phyloP scores from a whole-genome alignment of 371 early-diverging fungal genomes.

The Haplosporangium sp. region DNA sequence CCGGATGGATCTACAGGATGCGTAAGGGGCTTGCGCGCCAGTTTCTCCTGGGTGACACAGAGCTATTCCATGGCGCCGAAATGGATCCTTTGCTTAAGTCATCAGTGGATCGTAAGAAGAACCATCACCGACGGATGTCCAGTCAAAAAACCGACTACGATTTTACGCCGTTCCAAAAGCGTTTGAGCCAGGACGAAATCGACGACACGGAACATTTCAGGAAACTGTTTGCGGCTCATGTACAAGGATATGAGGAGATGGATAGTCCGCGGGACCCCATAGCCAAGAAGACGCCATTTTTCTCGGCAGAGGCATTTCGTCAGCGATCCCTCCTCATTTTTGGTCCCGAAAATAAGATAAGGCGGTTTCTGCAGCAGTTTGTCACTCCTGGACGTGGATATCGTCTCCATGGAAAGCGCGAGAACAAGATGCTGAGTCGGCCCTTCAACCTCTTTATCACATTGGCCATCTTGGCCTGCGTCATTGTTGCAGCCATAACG shows the following conservation, averaged over 20 bases:
- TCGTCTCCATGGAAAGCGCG: slow-evolving; percentile 60
- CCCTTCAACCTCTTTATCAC: slow-evolving; percentile 61
- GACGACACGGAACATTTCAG: slow-evolving; percentile 39
- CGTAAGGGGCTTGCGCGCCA: slow-evolving; percentile 65
- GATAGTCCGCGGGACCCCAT: neutral
- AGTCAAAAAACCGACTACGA: slow-evolving; percentile 10
- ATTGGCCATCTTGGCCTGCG: slow-evolving; percentile 61
- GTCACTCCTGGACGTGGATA: slow-evolving; percentile 66
- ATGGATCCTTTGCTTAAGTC: slow-evolving; percentile 19
- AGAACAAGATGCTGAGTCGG: slow-evolving; percentile 56
- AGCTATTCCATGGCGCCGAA: slow-evolving; percentile 34
- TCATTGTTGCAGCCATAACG: slow-evolving; percentile 65
- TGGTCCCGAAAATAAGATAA: slow-evolving; percentile 54
- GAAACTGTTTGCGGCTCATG: slow-evolving; percentile 17
- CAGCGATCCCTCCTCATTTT: slow-evolving; percentile 41
- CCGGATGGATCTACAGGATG: slow-evolving; percentile 54
- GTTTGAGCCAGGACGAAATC: slow-evolving; percentile 6
- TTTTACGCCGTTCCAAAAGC: slow-evolving; percentile 4
- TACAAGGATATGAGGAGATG: slow-evolving; percentile 13
- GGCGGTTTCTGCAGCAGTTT: slow-evolving; percentile 63
- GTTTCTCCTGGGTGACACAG: slow-evolving; percentile 58
- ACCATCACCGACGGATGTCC: slow-evolving; percentile 17
- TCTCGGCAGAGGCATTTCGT: slow-evolving; percentile 19
- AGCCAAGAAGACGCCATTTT: slow-evolving; percentile 9
- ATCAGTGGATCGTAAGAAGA: neutral